Evolutionary conservation across 257 asterid genomes (phyloP).

Genomic region (Ehretia macrophylla): DNA sequence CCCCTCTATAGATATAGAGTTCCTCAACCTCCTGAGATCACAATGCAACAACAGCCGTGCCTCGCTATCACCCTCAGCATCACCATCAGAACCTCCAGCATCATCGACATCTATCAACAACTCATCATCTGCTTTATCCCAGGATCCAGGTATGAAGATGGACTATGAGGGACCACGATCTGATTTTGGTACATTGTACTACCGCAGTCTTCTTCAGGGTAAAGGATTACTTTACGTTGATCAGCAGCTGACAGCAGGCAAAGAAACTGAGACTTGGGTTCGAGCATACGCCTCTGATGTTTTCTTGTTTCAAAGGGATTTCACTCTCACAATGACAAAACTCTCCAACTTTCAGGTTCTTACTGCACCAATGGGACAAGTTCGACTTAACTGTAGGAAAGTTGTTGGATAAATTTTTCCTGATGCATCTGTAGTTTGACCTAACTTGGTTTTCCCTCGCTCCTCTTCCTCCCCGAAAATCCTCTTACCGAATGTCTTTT

Average conservation of each 20-base stretch:
- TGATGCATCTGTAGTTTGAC: not conserved
- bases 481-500: not conserved
- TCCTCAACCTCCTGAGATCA: conserved; percentile 41
- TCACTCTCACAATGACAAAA: conserved; percentile 61
- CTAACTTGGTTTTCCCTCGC: not conserved
- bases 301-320: conserved; percentile 49
- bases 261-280: conserved; percentile 54
- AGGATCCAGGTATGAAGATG: conserved; percentile 50
- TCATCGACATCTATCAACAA: conserved; percentile 10
- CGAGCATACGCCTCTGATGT: conserved; percentile 56
- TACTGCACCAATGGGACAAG: conserved; percentile 48
- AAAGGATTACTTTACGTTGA: conserved; percentile 61
- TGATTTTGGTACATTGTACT: conserved; percentile 56
- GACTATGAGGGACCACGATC: conserved; percentile 67
- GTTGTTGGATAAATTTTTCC: conserved; percentile 26
- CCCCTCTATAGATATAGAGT: conserved; percentile 53
- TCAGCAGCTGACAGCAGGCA: conserved; percentile 63
- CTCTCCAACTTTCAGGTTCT: conserved; percentile 50
- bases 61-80: conserved; percentile 16
- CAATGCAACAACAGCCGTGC: conserved; percentile 37
- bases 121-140: conserved; percentile 11
- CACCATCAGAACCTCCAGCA: conserved; percentile 21
- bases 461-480: not conserved
- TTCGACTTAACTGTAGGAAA: conserved; percentile 50
- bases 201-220: conserved; percentile 58